Evolutionary conservation across 768 basidiomycete species (phyloP), one percentile per base, ranked within the genome.

Genomic region (Tulasnella sp.): DNA sequence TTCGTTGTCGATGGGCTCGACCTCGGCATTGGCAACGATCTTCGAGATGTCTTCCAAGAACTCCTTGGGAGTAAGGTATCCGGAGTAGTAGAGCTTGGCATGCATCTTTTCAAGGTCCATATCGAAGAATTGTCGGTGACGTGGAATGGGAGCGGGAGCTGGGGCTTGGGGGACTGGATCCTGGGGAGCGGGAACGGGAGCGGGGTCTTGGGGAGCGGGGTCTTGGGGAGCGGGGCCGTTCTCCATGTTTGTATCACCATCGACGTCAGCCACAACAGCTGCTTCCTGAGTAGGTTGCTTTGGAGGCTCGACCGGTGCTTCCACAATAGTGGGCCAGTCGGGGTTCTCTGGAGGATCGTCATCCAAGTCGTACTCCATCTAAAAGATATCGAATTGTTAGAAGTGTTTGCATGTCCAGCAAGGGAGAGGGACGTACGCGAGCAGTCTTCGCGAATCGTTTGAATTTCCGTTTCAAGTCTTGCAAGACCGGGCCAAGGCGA

Each of bases 81-180:
- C 89, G 52, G 90, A 90, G 81, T 89, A 91, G 85, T 93, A 94
- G 29, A 99, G 86, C 74, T 93, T 90, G 31, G 86, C 85, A 79
- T 96, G 93, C 89, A 99, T 94, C 78, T 88, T 89, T 80, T 99
- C 97, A 45, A 99, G 86, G 82, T 98, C 96, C 87, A 98, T 91
- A 80, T 96, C 90, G 81, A 89, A 93, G 22, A 96, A 84, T 9
- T 85, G 85, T 34, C 45, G 72, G 12, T 72, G 75, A 11, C 77
- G 77, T 15, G 75, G 74, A 2, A 67, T 58, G 11, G 77, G 74
- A 11, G 88, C 89, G 19, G 80, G 82, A 22, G 84, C 84, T 11
- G 84, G 19, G 82, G 84, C 84, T 11, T 85, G 19, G 82, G 83
- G 36, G 79, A 85, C 67, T 82, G 85, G 54, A 80, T 79, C 58